A percentile compares a stretch with the other conserved stretches of the same genome.
Conservation (phyloP, 2,329 filamentous ascomycete genomes). For the Penicillium sp. region DNA sequence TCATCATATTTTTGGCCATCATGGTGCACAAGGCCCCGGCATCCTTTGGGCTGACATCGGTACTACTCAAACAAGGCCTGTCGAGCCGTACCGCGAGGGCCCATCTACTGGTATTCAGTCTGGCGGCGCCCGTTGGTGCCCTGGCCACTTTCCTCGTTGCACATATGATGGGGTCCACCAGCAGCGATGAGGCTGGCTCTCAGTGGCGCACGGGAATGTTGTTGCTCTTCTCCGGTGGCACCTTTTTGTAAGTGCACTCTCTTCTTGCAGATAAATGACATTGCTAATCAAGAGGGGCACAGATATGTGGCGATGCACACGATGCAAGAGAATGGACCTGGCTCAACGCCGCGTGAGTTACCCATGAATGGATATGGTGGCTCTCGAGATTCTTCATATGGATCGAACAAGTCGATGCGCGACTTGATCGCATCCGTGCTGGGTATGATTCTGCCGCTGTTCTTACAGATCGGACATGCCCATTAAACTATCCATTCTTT, state of each 20-base stretch:
- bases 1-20: constrained; percentile 93
- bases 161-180: constrained; percentile 60
- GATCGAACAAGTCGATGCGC: constrained; percentile 43
- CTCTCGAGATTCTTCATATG: constrained; percentile 33
- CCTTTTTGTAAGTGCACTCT: constrained; percentile 71
- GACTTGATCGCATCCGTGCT: constrained; percentile 48
- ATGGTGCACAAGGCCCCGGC: constrained; percentile 98
- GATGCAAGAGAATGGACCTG: constrained; percentile 70
- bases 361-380: constrained; percentile 45
- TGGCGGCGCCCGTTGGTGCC: constrained; percentile 84
- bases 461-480: constrained; percentile 49
- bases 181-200: constrained; percentile 56
- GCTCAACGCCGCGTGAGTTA: constrained; percentile 30
- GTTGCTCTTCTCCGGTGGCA: constrained; percentile 90
- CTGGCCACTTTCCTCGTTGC: constrained; percentile 78
- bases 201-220: constrained; percentile 91
- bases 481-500: constrained; percentile 31
- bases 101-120: constrained; percentile 85
- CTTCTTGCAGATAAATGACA: not conserved
- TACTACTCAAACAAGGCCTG: constrained; percentile 84
- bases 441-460: constrained; percentile 48
- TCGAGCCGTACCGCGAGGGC: constrained; percentile 80
- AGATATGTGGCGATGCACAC: constrained; percentile 98
- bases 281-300: constrained; percentile 17
- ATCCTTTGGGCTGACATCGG: constrained; percentile 87